Evolutionary conservation across 176 grass and related monocot species (phyloP).

Genomic region (Oryza longistaminata): DNA sequence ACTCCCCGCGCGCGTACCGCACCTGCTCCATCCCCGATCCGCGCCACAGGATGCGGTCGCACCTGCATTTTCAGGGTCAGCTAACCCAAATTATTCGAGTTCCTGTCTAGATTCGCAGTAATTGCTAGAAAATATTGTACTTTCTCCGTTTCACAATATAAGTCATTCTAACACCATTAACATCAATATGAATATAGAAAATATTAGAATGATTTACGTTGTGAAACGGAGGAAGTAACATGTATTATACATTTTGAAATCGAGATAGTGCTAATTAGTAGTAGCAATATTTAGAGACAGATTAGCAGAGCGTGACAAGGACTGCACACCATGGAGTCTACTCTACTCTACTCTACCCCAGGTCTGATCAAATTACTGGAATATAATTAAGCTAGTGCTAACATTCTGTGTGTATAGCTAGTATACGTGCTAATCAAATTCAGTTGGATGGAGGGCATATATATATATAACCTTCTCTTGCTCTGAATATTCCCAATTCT

Average conservation of each 20-base stretch:
- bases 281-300: no score
- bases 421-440: not conserved
- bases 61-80: slow-evolving; percentile 41
- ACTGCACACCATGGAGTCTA: slow-evolving; percentile 21
- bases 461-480: not conserved
- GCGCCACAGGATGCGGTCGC: slow-evolving; percentile 90
- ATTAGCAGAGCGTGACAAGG: no score
- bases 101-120: no score
- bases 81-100: no score
- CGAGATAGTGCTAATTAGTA: no score
- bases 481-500: not conserved
- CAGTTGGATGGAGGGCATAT: not conserved
- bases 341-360: slow-evolving; percentile 4
- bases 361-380: not conserved
- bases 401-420: not conserved
- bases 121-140: no score
- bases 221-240: no score
- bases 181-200: no score
- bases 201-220: no score
- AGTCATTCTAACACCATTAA: no score
- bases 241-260: no score
- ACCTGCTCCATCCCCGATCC: slow-evolving; percentile 71
- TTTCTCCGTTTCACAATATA: no score
- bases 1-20: slow-evolving; percentile 79
- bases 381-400: not conserved